Base-by-base conservation (phyloP, 768 basidiomycete species). In the Russula emetica region DNA sequence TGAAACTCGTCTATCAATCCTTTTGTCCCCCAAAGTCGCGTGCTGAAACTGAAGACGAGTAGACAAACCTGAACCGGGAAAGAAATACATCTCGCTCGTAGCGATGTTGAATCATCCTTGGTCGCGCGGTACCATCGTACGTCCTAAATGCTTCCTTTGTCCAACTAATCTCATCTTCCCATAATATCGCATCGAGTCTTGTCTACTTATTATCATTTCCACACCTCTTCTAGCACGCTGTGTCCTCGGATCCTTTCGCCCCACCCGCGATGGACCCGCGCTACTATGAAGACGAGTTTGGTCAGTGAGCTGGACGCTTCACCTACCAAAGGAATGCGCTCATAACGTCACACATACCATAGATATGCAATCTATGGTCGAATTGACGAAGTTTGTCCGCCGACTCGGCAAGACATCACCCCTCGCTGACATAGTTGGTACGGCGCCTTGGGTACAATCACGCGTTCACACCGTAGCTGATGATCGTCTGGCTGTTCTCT, bases 111-210 rank as follows among this genome's bases (percentile, higher is more conserved):
- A 80, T 59, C 78, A 83, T 55, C 74, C 75, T 2, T 76, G 82
- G 65, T 81, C 79, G 11, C 72, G 82, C 14, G 83, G 83, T 1
- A 75, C 78, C 0, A 79, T 84, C 61, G 81, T 81, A 55, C 44
- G 78, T 73, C 10, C 49, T 54, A 5, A 30, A 42, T 24, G 8
- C 13, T 14, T 18, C 28, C 16, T 36, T 47, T 47, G 45, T 22
- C 13, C 24, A 5, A 30, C 5, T 16, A 11, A 14, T n/a, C 24
- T 2, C 20, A 34, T 22, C 14, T 26, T 40, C 6, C 24, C 49
- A 10, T 20, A 44, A n/a, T 20, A 20, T 42, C 40, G 18, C 40
- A 20, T 20, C 40, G 40, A 16, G 0, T n/a, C 20, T 45, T 45
- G 20, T 44, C 10, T 8, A 16, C 6, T 42, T 20, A 16, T 40